Evolutionary conservation across 192 early-diverging fungal genomes (phyloP), one percentile per base, ranked within the genome.

Genomic region (Coemansia sp.): DNA sequence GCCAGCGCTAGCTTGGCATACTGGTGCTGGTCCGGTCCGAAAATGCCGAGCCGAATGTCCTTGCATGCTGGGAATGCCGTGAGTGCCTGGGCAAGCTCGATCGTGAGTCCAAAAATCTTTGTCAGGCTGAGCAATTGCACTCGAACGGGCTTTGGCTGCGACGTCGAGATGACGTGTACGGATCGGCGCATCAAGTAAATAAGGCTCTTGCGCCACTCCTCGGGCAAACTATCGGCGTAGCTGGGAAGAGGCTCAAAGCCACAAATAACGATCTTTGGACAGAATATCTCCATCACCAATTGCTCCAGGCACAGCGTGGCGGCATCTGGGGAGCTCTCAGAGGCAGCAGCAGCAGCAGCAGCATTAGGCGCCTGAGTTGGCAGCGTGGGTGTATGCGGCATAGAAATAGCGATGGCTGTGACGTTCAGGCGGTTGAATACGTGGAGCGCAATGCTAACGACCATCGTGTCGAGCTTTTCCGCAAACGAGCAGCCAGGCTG

Each of bases 1-100:
- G 78, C 68, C 36, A 80, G 59, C 23, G 73, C 78, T 7, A 80
- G 65, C 31, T 68, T 50, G 34, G 78, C 78, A 37, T 61, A 80
- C 10, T 60, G 65, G 43, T 60, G 59, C 63, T 80, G 78, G 8
- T 65, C 69, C 3, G 65, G 45, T 1, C 78, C 78, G 47, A 64
- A 72, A 12, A 71, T 65, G 0, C 78, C 78, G 55, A 72, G 65
- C 55, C 59, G 62, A 1, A 63, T 23, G 66, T 72, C 73, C 39
- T 36, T 67, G 65, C 73, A 62, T 2, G 62, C 66, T 0, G 65
- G 69, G 12, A 75, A 7, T 10, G 47, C 41, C 9, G 43, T 21
- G 38, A 80, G 69, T 33, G 72, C 47, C 52, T 64, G 69, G 1
- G 69, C 62, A 21, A 66, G 61, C 69, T 75, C 78, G 9, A 80